phyloP scores from a whole-genome alignment of 2,329 filamentous ascomycete species.

The Dothiorella sarmentorum region DNA sequence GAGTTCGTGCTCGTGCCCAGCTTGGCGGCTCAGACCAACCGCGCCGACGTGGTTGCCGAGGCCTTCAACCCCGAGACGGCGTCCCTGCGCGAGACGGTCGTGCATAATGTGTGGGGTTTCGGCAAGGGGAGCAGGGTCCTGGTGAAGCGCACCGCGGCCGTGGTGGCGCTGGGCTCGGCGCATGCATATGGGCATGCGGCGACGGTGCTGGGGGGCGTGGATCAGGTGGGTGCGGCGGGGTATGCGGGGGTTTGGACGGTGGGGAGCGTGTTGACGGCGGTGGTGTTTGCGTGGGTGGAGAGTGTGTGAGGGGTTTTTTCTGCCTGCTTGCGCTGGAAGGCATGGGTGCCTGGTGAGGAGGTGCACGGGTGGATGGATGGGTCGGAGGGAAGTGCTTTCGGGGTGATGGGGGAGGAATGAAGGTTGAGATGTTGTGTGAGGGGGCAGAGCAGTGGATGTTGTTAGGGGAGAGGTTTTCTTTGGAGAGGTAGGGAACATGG shows the following conservation, averaged over 20 bases:
- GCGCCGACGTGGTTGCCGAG: conserved; percentile 45
- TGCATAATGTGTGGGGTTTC: conserved; percentile 70
- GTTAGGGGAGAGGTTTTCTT: too few relatives aligned
- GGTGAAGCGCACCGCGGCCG: conserved; percentile 51
- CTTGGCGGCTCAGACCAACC: conserved; percentile 53
- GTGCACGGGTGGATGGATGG: too few relatives aligned
- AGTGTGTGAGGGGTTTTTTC: conserved; percentile 25
- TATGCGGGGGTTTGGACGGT: conserved; percentile 75
- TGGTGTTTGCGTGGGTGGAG: conserved; percentile 51
- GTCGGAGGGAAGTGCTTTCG: too few relatives aligned
- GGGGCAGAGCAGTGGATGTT: too few relatives aligned
- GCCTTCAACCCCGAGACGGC: conserved; percentile 64
- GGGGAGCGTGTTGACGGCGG: conserved; percentile 60
- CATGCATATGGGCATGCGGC: conserved; percentile 64
- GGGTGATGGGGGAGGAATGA: not conserved
- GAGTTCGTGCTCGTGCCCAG: conserved; percentile 75
- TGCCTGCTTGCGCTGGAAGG: not conserved
- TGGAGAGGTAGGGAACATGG: too few relatives aligned
- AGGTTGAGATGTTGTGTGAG: too few relatives aligned
- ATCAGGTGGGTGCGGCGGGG: conserved; percentile 63
- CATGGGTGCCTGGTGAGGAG: not conserved
- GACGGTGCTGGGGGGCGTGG: conserved; percentile 64
- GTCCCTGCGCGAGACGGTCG: conserved; percentile 65
- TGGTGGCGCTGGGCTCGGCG: conserved; percentile 45
- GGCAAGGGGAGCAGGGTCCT: conserved; percentile 62